Evolutionary conservation across 257 asterid species (phyloP), one percentile per base, ranked within the genome.

Genomic region (Eustoma russellianum): DNA sequence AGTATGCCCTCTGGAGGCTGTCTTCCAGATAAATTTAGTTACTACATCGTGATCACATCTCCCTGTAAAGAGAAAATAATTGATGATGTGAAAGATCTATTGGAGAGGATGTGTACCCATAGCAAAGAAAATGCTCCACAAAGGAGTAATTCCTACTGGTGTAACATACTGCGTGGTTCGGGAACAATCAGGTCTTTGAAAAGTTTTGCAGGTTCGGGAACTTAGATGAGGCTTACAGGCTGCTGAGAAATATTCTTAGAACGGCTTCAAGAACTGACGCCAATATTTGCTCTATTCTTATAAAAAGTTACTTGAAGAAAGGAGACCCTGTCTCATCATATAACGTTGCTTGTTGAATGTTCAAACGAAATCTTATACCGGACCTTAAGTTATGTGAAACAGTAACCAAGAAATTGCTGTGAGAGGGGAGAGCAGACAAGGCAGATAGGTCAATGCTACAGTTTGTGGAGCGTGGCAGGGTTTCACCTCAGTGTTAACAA

Each of bases 331-430:
- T 84, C 35, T 83, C 85, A 41, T 77, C 98, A 17, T 91, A 82
- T 71, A 79, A 72, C 67, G 94, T 91, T 48, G 97, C 93, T 13
- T 84, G 95, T 75, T 74, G 94, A 60, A 91, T 91, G 98, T 85
- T 91, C 70, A 71, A 79, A 67, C 75, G 94, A 46, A 87, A 91
- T 73, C 70, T 91, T 70, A 64, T 87, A 53, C 98, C 97, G 30
- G 90, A 91, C 48, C 63, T 87, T 48, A 87, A 77, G 76, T 63
- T 91, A 53, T 91, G 97, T 57, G 94, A 82, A 69, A 77, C 72
- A 66, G 90, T 91, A 67, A 73, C 83, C 66, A 78, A 77, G 66
- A 72, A 71, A 58, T 74, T 91, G 76, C 43, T 77, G 54, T 45
- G 59, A 18, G 68, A 56, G 49, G 70, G 75, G 66, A 84, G 76